phyloP scores from a whole-genome alignment of 345 rosid species.

The Eucalyptus rudis region DNA sequence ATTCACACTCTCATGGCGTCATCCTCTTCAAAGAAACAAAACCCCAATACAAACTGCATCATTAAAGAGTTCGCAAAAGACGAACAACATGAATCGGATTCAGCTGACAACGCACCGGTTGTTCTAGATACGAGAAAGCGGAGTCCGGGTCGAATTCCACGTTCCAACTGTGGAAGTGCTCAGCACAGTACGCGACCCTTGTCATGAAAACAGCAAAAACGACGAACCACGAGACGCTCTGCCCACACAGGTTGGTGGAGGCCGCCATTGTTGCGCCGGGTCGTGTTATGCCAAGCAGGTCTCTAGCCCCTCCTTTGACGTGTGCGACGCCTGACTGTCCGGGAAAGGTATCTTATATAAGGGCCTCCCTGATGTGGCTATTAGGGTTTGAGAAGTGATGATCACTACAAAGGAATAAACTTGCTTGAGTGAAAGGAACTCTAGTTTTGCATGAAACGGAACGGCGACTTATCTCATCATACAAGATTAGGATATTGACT shows the following conservation, averaged over 20 bases:
- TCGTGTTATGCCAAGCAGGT: not conserved
- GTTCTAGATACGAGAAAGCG: slow-evolving; percentile 1
- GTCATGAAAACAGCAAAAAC: not conserved
- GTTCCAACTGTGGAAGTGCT: slow-evolving; percentile 26
- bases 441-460: not conserved
- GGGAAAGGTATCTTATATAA: not conserved
- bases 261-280: not conserved
- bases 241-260: not conserved
- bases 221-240: not conserved
- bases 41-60: not conserved
- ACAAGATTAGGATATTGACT: not conserved
- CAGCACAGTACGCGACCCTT: not conserved
- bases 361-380: not conserved
- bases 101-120: slow-evolving; percentile 6
- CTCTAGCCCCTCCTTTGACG: not conserved
- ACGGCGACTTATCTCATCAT: not conserved
- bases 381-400: not conserved
- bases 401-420: not conserved
- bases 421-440: not conserved
- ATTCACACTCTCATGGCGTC: not conserved
- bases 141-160: slow-evolving; percentile 5
- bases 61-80: not conserved
- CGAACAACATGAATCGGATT: not conserved
- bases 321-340: not conserved
- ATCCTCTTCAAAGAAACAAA: not conserved